These are phyloP conservation scores for Corynascus novoguineensis DNA, from an alignment of 495 filamentous ascomycete species.

Conservation along the genomic window DNA sequence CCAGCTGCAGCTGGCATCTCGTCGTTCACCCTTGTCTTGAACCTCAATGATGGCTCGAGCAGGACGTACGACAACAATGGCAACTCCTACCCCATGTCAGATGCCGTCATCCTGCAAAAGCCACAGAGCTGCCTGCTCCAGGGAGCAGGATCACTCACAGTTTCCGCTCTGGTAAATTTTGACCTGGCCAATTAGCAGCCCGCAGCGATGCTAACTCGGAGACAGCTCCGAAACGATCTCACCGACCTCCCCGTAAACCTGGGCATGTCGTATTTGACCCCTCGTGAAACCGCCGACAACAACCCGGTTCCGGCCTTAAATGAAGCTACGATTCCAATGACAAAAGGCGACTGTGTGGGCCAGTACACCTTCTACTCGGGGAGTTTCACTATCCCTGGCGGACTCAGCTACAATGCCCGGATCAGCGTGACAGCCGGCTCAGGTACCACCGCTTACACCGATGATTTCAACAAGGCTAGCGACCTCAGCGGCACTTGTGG, in stretches of 20 bases:
- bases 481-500: constrained; percentile 38
- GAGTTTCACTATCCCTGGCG: constrained; percentile 40
- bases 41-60: constrained; percentile 38
- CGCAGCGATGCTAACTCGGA: background rate
- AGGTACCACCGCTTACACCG: constrained; percentile 23
- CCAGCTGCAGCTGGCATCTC: constrained; percentile 40
- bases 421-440: constrained; percentile 45
- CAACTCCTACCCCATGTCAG: constrained; percentile 39
- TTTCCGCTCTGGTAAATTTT: constrained; percentile 36
- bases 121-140: constrained; percentile 45
- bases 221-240: constrained; percentile 47
- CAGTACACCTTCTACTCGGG: constrained; percentile 50
- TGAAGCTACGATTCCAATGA: constrained; percentile 41
- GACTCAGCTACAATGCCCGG: constrained; percentile 44
- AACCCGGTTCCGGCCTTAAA: constrained; percentile 47
- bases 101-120: constrained; percentile 41
- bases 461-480: constrained; percentile 40
- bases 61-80: constrained; percentile 45
- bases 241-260: constrained; percentile 38
- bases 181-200: background rate
- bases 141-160: constrained; percentile 35
- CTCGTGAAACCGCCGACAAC: constrained; percentile 33
- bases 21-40: constrained; percentile 40
- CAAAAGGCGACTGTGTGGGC: constrained; percentile 45
- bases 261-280: constrained; percentile 45